phyloP scores from a whole-genome alignment of 768 basidiomycete species.

The Xerocomus brunneocitrinus region DNA sequence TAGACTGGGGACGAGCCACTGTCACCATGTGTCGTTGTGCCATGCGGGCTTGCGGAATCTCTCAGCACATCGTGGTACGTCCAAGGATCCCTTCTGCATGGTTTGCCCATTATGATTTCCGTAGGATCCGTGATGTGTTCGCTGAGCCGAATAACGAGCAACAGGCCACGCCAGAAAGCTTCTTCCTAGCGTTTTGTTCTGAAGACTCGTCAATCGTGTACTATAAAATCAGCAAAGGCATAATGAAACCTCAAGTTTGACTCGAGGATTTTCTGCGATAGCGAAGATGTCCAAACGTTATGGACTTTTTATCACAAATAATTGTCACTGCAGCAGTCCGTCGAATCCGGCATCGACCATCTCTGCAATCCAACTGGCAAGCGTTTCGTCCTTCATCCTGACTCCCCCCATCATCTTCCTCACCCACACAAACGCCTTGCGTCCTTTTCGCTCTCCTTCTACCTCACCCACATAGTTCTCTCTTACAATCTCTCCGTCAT shows the following conservation, averaged over 20 bases:
- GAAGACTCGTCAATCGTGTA: conserved; percentile 83
- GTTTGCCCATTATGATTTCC: background rate
- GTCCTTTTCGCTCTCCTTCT: conserved; percentile 69
- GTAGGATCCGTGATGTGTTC: conserved; percentile 59
- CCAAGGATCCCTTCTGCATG: no score
- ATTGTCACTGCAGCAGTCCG: conserved; percentile 24
- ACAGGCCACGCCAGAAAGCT: conserved; percentile 32
- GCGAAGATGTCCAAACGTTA: background rate
- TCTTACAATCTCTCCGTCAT: conserved; percentile 56
- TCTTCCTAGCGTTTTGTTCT: conserved; percentile 68
- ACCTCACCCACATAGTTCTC: conserved; percentile 40
- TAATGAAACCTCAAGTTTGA: conserved; percentile 66
- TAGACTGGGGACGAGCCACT: conserved; percentile 41
- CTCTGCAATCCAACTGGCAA: conserved; percentile 57
- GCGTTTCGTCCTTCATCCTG: conserved; percentile 56
- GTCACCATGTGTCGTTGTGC: conserved; percentile 42
- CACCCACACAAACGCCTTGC: conserved; percentile 63
- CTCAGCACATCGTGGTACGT: conserved; percentile 59
- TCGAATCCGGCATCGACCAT: conserved; percentile 50
- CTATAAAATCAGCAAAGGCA: conserved; percentile 74
- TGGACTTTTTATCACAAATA: conserved; percentile 1
- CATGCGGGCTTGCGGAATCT: conserved; percentile 64
- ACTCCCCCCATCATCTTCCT: conserved; percentile 60
- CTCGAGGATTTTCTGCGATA: background rate
- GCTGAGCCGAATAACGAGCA: conserved; percentile 33